These are phyloP conservation scores for Fagopyrum tataricum DNA, from an alignment of 148 eudicot species.

Conservation along the genomic window DNA sequence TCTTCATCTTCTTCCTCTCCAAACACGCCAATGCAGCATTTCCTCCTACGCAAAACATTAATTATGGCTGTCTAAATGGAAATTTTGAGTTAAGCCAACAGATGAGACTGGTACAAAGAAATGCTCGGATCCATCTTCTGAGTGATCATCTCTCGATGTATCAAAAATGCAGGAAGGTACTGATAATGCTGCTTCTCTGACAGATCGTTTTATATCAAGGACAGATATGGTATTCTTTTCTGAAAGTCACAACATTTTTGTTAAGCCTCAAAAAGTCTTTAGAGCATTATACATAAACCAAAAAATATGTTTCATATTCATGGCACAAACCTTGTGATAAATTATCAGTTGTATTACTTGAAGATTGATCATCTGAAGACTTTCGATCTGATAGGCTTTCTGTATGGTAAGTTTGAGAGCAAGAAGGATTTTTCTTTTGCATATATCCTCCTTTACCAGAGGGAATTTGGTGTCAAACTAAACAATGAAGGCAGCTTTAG, in stretches of 20 bases:
- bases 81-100: slow-evolving; percentile 20
- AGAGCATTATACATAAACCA: neutral
- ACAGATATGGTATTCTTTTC: slow-evolving; percentile 48
- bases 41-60: neutral
- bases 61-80: neutral
- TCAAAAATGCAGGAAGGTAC: slow-evolving; percentile 47
- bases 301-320: neutral
- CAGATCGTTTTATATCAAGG: slow-evolving; percentile 72
- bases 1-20: neutral
- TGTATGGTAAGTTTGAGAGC: slow-evolving; percentile 36
- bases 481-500: slow-evolving; percentile 90
- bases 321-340: slow-evolving; percentile 46
- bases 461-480: slow-evolving; percentile 77
- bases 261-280: neutral
- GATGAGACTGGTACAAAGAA: slow-evolving; percentile 81
- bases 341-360: slow-evolving; percentile 29
- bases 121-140: slow-evolving; percentile 90
- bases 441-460: slow-evolving; percentile 61
- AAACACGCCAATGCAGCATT: neutral
- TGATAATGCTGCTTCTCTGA: slow-evolving; percentile 87
- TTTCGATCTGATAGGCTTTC: slow-evolving; percentile 52
- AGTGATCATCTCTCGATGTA: slow-evolving; percentile 66
- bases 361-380: slow-evolving; percentile 32
- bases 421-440: slow-evolving; percentile 36
- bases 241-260: slow-evolving; percentile 19